A percentile compares a stretch with the other conserved stretches of the same genome.
These are phyloP conservation scores for Scheffersomyces cryptocercus DNA, from an alignment of 1,139 yeast genomes.

Conservation along the genomic window DNA sequence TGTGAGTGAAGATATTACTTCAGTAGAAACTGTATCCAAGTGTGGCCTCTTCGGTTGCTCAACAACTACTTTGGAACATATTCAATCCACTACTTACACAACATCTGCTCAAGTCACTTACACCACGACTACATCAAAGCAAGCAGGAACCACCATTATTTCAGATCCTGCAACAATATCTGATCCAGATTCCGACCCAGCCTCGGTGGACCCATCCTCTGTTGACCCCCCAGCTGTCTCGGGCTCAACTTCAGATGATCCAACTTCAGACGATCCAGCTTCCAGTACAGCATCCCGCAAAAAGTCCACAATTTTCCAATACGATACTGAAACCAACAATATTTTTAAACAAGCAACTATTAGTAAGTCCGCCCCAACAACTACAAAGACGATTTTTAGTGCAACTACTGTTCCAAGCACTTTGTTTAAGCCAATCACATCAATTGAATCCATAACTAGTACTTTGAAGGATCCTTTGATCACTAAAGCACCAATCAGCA, in stretches of 20 bases:
- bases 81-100: slow-evolving; percentile 8
- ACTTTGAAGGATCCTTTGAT: slow-evolving; percentile 29
- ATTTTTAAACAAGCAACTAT: slow-evolving; percentile 6
- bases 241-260: background rate
- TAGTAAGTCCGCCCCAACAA: slow-evolving; percentile 23
- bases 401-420: slow-evolving; percentile 26
- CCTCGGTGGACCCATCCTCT: slow-evolving; percentile 16
- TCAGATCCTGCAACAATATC: slow-evolving; percentile 22
- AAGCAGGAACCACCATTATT: slow-evolving; percentile 11
- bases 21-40: slow-evolving; percentile 6
- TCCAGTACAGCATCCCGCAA: background rate
- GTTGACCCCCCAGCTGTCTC: background rate
- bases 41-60: background rate
- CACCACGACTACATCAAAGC: slow-evolving; percentile 13
- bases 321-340: slow-evolving; percentile 7
- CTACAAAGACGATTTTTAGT: slow-evolving; percentile 26
- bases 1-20: slow-evolving; percentile 15
- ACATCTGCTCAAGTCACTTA: slow-evolving; percentile 13
- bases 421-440: slow-evolving; percentile 18
- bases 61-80: background rate
- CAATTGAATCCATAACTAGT: slow-evolving; percentile 18
- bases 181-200: background rate
- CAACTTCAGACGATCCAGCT: too few species aligned
- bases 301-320: slow-evolving; percentile 10
- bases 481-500: slow-evolving; percentile 21